Percentiles rank a stretch among this genome's conserved stretches.
Evolutionary conservation across 179 eudicot genomes (phyloP).

Genomic region (Gypsophila paniculata): DNA sequence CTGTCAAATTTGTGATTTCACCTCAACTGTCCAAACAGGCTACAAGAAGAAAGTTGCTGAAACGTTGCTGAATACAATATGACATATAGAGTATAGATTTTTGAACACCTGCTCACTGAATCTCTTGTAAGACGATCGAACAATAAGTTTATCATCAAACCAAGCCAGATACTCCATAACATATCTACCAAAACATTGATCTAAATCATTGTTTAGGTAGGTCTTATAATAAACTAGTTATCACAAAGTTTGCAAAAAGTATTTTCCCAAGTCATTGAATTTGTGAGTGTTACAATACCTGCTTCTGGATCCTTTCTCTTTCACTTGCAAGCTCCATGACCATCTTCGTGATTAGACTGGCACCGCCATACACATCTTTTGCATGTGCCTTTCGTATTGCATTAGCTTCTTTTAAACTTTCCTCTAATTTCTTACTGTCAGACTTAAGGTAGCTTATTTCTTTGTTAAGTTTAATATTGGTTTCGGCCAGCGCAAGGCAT

Average conservation of each 20-base stretch:
- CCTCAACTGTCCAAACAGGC: background rate
- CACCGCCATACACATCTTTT: constrained; percentile 54
- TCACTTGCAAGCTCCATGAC: constrained; percentile 64
- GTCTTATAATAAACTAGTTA: too few relatives aligned
- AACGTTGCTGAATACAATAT: background rate
- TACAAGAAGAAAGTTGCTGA: background rate
- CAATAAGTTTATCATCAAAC: too few relatives aligned
- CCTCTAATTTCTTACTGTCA: constrained; percentile 41
- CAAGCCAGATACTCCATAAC: too few relatives aligned
- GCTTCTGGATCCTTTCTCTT: constrained; percentile 72
- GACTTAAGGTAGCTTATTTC: constrained; percentile 44
- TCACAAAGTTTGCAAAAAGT: too few relatives aligned
- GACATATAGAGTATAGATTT: too few relatives aligned
- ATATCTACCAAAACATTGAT: too few relatives aligned
- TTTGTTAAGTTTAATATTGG: constrained; percentile 49
- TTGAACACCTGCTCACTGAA: too few relatives aligned
- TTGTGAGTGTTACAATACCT: constrained; percentile 34
- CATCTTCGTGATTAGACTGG: constrained; percentile 59
- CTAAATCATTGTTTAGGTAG: too few relatives aligned
- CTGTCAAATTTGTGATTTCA: background rate
- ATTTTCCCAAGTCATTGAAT: background rate
- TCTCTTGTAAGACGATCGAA: too few relatives aligned
- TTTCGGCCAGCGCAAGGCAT: constrained; percentile 52
- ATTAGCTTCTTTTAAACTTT: constrained; percentile 43
- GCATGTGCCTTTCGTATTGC: constrained; percentile 37